Evolutionary conservation across 2,329 filamentous ascomycete genomes (phyloP).

Genomic region (Phialemonium atrogriseum): DNA sequence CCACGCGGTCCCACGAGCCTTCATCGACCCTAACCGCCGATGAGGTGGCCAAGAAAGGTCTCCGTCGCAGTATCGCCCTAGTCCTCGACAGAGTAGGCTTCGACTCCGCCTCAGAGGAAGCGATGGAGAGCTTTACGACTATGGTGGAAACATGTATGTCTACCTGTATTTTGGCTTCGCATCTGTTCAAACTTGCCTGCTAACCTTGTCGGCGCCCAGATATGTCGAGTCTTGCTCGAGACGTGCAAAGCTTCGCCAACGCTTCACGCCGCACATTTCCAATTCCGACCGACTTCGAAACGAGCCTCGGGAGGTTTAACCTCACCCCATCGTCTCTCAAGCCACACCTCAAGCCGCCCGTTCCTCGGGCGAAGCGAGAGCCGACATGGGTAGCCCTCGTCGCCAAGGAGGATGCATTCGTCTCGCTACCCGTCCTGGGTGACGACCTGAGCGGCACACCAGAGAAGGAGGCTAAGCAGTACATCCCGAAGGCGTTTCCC

Average conservation of each 20-base stretch:
- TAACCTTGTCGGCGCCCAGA: slow-evolving; percentile 30
- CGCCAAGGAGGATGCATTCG: slow-evolving; percentile 19
- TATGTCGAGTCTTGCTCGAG: slow-evolving; percentile 37
- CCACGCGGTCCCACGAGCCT: slow-evolving; percentile 3
- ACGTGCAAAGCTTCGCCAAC: slow-evolving; percentile 37
- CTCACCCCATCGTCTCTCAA: slow-evolving; percentile 42
- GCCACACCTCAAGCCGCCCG: slow-evolving; percentile 47
- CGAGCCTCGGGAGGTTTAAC: slow-evolving; percentile 42
- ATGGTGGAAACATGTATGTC: slow-evolving; percentile 49
- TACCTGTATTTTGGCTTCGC: neutral
- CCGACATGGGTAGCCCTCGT: slow-evolving; percentile 28
- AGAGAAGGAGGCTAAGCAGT: slow-evolving; percentile 46
- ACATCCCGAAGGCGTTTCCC: slow-evolving; percentile 52
- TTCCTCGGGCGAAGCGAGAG: slow-evolving; percentile 29
- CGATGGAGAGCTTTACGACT: slow-evolving; percentile 49
- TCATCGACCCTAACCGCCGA: slow-evolving; percentile 9
- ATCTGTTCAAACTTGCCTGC: slow-evolving; percentile 7
- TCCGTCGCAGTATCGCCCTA: slow-evolving; percentile 48
- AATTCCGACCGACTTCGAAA: slow-evolving; percentile 49
- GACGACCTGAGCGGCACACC: slow-evolving; percentile 48
- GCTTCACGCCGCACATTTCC: slow-evolving; percentile 43
- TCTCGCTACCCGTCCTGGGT: slow-evolving; percentile 38
- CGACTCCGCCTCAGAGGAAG: slow-evolving; percentile 42
- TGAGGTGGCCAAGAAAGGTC: slow-evolving; percentile 20
- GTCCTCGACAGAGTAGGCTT: slow-evolving; percentile 52